These are phyloP conservation scores for Eucalyptus sp. DNA, from an alignment of 345 rosid genomes.

Conservation along the genomic window DNA sequence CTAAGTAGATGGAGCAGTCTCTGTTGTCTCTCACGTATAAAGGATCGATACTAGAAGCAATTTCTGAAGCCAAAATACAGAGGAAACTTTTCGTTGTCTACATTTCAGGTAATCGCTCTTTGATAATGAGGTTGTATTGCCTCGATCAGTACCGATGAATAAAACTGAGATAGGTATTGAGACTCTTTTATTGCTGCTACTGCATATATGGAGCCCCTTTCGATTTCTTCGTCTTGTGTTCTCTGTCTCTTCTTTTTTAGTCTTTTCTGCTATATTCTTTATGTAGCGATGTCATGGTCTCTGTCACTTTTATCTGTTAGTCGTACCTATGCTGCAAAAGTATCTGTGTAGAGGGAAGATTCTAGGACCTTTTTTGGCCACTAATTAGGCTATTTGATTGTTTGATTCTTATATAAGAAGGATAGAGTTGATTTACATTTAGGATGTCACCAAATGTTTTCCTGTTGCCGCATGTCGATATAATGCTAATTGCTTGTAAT, in stretches of 20 bases:
- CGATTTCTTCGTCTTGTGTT: neutral
- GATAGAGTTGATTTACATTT: neutral
- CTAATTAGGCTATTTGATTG: neutral
- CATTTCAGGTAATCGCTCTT: slow-evolving; percentile 41
- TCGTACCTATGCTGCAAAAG: neutral
- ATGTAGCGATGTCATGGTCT: neutral
- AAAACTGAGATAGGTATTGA: neutral
- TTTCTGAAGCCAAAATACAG: slow-evolving; percentile 49
- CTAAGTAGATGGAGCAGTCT: slow-evolving; percentile 48
- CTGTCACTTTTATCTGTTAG: neutral
- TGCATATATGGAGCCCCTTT: neutral
- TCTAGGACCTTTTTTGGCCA: neutral
- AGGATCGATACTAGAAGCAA: slow-evolving; percentile 72
- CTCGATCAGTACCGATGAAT: neutral
- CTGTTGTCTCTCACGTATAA: slow-evolving; percentile 40
- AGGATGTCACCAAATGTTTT: neutral
- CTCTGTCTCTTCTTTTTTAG: neutral
- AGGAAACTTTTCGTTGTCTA: slow-evolving; percentile 84
- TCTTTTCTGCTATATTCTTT: neutral
- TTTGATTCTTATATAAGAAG: neutral
- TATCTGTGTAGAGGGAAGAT: neutral
- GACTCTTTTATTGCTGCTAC: neutral
- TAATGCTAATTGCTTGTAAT: neutral
- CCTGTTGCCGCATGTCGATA: neutral
- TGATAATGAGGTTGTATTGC: neutral